phyloP scores from a whole-genome alignment of 768 basidiomycete genomes.

The Auriscalpium microsporum region DNA sequence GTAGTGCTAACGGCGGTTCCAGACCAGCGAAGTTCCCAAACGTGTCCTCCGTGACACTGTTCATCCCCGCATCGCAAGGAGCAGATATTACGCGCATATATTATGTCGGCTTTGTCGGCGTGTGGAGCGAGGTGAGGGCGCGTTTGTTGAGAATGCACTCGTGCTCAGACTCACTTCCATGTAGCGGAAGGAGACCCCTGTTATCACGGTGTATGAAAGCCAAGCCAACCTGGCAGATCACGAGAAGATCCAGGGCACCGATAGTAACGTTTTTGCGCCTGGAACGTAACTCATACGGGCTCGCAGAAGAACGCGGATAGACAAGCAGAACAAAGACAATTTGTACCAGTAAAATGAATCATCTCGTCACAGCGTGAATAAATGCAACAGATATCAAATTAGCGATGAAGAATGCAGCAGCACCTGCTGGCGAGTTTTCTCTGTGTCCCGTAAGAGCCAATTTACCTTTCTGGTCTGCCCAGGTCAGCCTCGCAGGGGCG shows the following conservation, averaged over 20 bases:
- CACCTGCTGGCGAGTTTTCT: no score
- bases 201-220: slow-evolving; percentile 82
- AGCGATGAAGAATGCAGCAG: no score
- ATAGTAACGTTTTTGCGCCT: slow-evolving; percentile 45
- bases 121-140: slow-evolving; percentile 64
- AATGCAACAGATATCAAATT: no score
- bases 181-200: slow-evolving; percentile 69
- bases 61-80: slow-evolving; percentile 73
- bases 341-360: no score
- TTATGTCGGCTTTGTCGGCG: slow-evolving; percentile 80
- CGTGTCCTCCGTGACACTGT: slow-evolving; percentile 72
- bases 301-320: no score
- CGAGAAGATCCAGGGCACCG: slow-evolving; percentile 74
- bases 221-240: slow-evolving; percentile 87
- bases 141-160: neutral
- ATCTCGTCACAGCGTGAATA: no score
- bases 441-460: no score
- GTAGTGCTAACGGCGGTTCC: neutral
- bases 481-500: no score
- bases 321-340: no score
- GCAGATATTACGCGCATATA: slow-evolving; percentile 71
- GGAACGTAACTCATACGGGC: slow-evolving; percentile 22
- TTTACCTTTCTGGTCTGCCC: no score
- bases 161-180: neutral
- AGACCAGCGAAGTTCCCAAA: slow-evolving; percentile 86